Evolutionary conservation across 2,329 filamentous ascomycete genomes (phyloP), one percentile per base, ranked within the genome.

Genomic region (Fragosphaeria purpurea): DNA sequence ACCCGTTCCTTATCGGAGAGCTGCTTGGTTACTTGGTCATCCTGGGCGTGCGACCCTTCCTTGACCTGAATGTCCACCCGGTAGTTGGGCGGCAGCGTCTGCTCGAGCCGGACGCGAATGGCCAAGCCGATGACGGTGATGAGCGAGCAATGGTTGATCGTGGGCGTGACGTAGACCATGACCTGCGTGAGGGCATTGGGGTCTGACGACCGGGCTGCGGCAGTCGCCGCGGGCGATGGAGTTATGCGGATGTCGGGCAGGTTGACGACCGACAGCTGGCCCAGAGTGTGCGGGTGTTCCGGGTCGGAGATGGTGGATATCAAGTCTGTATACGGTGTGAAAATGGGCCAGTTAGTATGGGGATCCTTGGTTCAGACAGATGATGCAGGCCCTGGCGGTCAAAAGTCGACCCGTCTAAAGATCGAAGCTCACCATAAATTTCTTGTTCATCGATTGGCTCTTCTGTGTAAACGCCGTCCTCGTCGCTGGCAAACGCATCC

Each of bases 381-480:
- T 22, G 22, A 22, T 22, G 22, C 22, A 22, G 22, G 22, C 22
- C 22, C 22, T 22, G 22, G 22, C 22, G 22, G 22, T 22, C 22
- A 22, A 22, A 22, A 22, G 22, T 22, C 22, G 22, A 22, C 22
- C 22, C 22, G 22, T 22, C 22, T 22, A 22, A 22, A 22, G 22
- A 22, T 22, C 41, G 41, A 35, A 40, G 47, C 72, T 55, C 71
- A 93, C 88, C 89, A 64, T 91, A 98, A 41, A 98, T 91, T 68
- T 98, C 93, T 67, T 96, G 93, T 66, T 94, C 88, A 63, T 98
- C 93, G 58, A 98, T 95, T 51, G 86, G 86, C 60, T 97, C 90
- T 38, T 82, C 74, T 1, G 73, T 71, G 46, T 80, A 75, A 52
- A 83, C 79, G 52, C 82, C 79, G 47, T 79, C 70, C 46, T 66